These are phyloP conservation scores for Komagataella populi DNA, from an alignment of 805 yeast genomes.

Conservation along the genomic window DNA sequence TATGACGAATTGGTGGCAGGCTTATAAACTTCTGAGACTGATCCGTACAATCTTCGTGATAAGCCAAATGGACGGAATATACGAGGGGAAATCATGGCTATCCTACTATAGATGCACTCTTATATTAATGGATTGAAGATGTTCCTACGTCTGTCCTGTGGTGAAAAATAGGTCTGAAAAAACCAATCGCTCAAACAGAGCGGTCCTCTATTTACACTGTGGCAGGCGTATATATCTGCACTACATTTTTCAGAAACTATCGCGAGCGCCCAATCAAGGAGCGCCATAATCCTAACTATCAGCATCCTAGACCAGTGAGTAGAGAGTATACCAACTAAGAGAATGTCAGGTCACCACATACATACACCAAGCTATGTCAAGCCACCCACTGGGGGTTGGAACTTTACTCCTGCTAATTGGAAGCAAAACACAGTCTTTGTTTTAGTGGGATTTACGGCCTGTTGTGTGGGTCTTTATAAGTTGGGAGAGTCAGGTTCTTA, in stretches of 20 bases:
- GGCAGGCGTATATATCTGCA: neutral
- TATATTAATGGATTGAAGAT: neutral
- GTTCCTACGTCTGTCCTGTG: neutral
- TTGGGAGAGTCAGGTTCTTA: conserved; percentile 22
- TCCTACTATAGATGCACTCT: neutral
- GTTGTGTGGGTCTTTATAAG: conserved; percentile 17
- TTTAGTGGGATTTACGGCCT: conserved; percentile 22
- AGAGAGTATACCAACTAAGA: neutral
- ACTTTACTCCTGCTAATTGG: conserved; percentile 36
- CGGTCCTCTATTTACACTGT: neutral
- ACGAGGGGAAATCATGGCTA: neutral
- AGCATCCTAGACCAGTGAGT: neutral
- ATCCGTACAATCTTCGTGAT: neutral
- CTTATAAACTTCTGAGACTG: neutral
- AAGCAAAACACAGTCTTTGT: conserved; percentile 27
- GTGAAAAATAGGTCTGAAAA: neutral
- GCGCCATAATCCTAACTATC: neutral
- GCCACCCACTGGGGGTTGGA: conserved; percentile 46
- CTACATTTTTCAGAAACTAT: neutral
- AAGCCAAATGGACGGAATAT: neutral
- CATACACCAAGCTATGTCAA: conserved; percentile 14
- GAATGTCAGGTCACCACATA: conserved; percentile 1
- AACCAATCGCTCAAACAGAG: neutral
- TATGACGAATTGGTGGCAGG: conserved; percentile 1
- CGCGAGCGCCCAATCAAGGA: neutral